Percentiles rank a stretch among this genome's conserved stretches.
phyloP scores from a whole-genome alignment of 176 grass and related monocot genomes.

The Avena eriantha region DNA sequence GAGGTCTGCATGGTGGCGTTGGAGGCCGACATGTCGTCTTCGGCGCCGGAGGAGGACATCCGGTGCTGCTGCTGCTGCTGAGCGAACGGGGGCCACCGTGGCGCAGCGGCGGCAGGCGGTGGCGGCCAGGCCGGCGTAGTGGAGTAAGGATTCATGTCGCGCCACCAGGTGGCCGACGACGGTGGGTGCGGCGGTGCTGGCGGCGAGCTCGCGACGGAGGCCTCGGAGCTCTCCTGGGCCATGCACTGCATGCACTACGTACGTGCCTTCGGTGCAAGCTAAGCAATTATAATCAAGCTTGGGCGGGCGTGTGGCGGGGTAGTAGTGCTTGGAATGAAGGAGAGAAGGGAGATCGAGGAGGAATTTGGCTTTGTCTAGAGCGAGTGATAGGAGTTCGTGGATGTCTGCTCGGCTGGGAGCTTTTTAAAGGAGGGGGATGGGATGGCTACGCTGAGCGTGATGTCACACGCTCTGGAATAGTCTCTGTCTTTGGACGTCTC shows the following conservation, averaged over 20 bases:
- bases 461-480: conserved; percentile 26
- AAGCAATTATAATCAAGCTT: neutral
- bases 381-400: conserved; percentile 35
- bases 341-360: neutral
- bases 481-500: conserved; percentile 31
- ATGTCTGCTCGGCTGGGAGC: neutral
- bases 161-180: conserved; percentile 54
- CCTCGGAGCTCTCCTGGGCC: conserved; percentile 81
- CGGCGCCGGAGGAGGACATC: conserved; percentile 35
- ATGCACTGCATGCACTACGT: conserved; percentile 55
- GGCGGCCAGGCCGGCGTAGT: conserved; percentile 39
- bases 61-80: neutral
- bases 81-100: conserved; percentile 47
- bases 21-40: conserved; percentile 56
- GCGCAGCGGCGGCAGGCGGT: neutral
- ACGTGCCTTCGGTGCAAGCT: neutral
- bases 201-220: conserved; percentile 76
- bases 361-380: conserved; percentile 32
- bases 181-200: conserved; percentile 37
- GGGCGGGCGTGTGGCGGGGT: neutral
- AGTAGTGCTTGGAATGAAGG: neutral
- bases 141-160: conserved; percentile 58
- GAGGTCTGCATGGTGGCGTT: conserved; percentile 57
- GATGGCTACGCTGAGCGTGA: conserved; percentile 38
- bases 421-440: conserved; percentile 49